phyloP scores from a whole-genome alignment of 768 basidiomycete genomes.

The Rhizopogon rudus region DNA sequence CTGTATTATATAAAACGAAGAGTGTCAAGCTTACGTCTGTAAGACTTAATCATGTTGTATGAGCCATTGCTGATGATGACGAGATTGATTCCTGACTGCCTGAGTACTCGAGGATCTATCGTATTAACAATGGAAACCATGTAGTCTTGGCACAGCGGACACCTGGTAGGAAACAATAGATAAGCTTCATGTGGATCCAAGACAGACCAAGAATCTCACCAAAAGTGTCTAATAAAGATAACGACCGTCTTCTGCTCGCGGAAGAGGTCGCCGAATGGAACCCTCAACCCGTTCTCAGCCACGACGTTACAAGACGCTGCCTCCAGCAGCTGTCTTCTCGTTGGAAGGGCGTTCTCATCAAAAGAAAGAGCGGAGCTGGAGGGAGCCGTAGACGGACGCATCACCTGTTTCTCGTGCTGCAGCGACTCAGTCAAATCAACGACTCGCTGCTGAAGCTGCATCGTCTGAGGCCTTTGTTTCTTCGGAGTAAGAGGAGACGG shows the following conservation, averaged over 20 bases:
- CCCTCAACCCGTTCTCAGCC: slow-evolving; percentile 58
- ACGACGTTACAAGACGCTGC: slow-evolving; percentile 63
- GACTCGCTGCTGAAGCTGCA: slow-evolving; percentile 11
- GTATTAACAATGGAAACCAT: slow-evolving; percentile 59
- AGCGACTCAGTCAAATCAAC: background rate
- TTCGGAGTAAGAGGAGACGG: slow-evolving; percentile 6
- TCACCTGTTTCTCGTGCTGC: slow-evolving; percentile 3
- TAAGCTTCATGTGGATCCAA: background rate
- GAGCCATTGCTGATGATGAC: slow-evolving; percentile 80
- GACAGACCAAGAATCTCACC: slow-evolving; percentile 31
- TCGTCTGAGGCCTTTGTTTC: slow-evolving; percentile 16
- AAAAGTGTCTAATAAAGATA: slow-evolving; percentile 86
- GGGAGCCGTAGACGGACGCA: slow-evolving; percentile 14
- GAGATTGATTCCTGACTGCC: slow-evolving; percentile 48
- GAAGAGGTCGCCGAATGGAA: slow-evolving; percentile 69
- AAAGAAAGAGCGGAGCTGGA: slow-evolving; percentile 17
- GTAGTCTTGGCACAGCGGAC: slow-evolving; percentile 85
- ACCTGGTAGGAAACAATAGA: slow-evolving; percentile 35
- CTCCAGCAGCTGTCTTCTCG: slow-evolving; percentile 47
- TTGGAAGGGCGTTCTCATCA: slow-evolving; percentile 48
- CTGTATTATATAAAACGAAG: background rate
- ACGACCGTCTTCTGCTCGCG: slow-evolving; percentile 57
- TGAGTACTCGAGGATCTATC: slow-evolving; percentile 42
- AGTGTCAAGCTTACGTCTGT: slow-evolving; percentile 43
- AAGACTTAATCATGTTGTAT: slow-evolving; percentile 69